These are phyloP conservation scores for Aspergillus haitiensis DNA, from an alignment of 495 filamentous ascomycete species.

Conservation along the genomic window DNA sequence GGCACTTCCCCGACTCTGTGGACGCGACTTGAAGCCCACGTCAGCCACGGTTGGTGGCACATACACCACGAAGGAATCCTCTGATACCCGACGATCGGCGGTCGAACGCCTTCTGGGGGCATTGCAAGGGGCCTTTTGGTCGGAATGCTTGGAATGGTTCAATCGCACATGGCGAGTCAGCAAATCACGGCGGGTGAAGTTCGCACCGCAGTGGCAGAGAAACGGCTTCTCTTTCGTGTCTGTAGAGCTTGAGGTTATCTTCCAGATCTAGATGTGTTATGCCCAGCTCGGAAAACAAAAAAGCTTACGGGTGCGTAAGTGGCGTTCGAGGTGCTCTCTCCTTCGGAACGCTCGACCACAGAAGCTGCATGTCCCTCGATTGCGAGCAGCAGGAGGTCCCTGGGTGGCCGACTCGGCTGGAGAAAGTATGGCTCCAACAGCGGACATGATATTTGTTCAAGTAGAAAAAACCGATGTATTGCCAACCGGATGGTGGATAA, in stretches of 20 bases:
- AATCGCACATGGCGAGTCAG: constrained; percentile 12
- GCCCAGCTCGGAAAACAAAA: background rate
- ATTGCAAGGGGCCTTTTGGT: background rate
- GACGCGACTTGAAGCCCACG: background rate
- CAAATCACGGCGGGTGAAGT: constrained; percentile 13
- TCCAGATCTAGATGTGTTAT: background rate
- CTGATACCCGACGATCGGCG: background rate
- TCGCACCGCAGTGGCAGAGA: constrained; percentile 12
- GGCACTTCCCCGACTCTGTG: no score
- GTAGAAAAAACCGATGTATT: no score
- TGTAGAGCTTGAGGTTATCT: background rate
- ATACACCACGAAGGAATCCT: background rate
- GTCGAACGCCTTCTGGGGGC: background rate
- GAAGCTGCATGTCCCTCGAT: background rate
- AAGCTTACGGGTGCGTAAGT: constrained; percentile 2
- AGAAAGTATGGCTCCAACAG: background rate
- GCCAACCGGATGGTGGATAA: no score
- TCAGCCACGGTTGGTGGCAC: background rate
- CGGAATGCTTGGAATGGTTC: constrained; percentile 7
- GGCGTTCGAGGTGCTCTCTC: constrained; percentile 7
- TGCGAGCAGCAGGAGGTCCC: background rate
- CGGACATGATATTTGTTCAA: no score
- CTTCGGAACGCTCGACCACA: constrained; percentile 1
- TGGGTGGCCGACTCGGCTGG: background rate
- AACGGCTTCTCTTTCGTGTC: constrained; percentile 20